Conservation (phyloP, 2,329 filamentous ascomycete genomes). For the Teratosphaeria destructans region DNA sequence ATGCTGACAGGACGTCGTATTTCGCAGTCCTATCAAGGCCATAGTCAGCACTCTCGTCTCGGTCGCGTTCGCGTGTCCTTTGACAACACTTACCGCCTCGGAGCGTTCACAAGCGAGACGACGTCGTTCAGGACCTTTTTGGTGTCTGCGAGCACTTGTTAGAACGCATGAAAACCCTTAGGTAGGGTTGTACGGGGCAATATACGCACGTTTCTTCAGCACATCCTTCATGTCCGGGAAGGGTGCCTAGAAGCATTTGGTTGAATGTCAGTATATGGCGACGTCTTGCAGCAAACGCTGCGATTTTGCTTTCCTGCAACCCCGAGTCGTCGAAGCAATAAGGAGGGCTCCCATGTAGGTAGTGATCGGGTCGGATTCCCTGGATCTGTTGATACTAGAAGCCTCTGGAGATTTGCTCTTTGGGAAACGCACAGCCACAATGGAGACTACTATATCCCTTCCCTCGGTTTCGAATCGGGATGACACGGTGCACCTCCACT, state of each 20-base stretch:
- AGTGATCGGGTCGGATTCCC: too few species aligned
- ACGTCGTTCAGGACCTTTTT: conserved; percentile 54
- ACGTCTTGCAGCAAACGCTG: too few species aligned
- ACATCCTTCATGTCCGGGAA: conserved; percentile 55
- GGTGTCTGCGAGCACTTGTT: conserved; percentile 31
- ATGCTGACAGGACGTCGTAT: conserved; percentile 37
- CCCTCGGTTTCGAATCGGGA: too few species aligned
- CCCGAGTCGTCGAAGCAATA: too few species aligned
- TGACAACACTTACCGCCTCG: conserved; percentile 33
- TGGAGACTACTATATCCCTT: too few species aligned
- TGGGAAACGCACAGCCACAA: too few species aligned
- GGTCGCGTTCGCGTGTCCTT: conserved; percentile 34
- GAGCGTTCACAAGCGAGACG: conserved; percentile 55
- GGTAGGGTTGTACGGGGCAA: background rate
- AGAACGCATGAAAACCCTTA: background rate
- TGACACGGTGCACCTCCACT: too few species aligned
- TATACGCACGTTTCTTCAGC: conserved; percentile 40
- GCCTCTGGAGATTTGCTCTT: too few species aligned
- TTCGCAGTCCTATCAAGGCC: background rate
- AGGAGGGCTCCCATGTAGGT: too few species aligned
- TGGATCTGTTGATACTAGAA: too few species aligned
- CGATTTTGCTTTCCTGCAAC: too few species aligned
- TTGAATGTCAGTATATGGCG: too few species aligned
- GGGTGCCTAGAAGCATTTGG: conserved; percentile 24
- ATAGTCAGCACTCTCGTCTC: conserved; percentile 40